These are phyloP conservation scores for Jimgerdemannia lactiflua DNA, from an alignment of 192 early-diverging fungal species.

Conservation along the genomic window DNA sequence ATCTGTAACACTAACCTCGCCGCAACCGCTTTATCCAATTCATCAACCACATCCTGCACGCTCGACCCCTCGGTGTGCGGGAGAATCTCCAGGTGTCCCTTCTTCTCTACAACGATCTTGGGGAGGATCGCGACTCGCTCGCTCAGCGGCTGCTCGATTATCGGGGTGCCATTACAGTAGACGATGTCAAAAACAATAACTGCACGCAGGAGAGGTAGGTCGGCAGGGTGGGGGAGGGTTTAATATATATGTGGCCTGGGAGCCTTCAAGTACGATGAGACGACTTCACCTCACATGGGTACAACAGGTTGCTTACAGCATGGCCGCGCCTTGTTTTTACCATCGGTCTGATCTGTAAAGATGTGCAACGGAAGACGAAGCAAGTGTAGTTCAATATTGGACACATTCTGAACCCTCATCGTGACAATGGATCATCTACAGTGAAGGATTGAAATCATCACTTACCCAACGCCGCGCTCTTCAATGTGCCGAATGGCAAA, in stretches of 20 bases:
- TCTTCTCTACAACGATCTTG: constrained; percentile 45
- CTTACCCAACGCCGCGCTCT: constrained; percentile 58
- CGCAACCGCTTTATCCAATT: constrained; percentile 53
- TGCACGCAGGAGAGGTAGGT: constrained; percentile 4
- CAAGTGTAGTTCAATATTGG: neutral
- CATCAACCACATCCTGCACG: constrained; percentile 56
- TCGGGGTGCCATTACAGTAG: constrained; percentile 57
- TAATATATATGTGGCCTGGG: constrained; percentile 8
- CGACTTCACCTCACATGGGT: constrained; percentile 9
- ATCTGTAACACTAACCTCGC: constrained; percentile 46
- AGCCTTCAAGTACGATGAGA: neutral
- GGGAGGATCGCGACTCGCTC: constrained; percentile 50
- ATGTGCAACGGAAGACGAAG: neutral
- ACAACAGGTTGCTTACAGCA: constrained; percentile 35
- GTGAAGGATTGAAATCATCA: neutral
- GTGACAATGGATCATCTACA: too few relatives aligned
- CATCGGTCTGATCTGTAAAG: constrained; percentile 29
- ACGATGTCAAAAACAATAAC: constrained; percentile 78
- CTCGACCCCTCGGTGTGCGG: constrained; percentile 43
- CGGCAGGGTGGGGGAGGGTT: too few relatives aligned
- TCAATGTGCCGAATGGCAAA: constrained; percentile 71
- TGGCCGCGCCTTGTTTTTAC: constrained; percentile 34
- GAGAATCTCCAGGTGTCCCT: constrained; percentile 56
- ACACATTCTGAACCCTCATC: neutral
- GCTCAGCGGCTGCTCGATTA: constrained; percentile 54